Conservation (phyloP, 2,329 filamentous ascomycete species). For the Spiromastix sp. region DNA sequence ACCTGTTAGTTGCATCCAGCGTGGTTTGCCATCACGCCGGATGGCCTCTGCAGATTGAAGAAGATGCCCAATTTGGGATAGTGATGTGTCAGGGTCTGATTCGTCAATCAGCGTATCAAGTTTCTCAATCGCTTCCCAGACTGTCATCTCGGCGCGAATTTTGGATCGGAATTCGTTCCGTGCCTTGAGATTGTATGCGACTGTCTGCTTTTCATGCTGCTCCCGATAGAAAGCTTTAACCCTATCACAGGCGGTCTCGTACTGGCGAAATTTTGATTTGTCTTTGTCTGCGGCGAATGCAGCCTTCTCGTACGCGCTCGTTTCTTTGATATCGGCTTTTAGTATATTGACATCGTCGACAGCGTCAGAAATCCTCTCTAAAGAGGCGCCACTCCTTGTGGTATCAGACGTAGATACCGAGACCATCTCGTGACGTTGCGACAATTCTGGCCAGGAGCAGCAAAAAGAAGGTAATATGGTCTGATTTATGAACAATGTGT, state of each 20-base stretch:
- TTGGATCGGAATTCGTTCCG: conserved; percentile 60
- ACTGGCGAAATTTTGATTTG: conserved; percentile 72
- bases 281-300: conserved; percentile 66
- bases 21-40: conserved; percentile 54
- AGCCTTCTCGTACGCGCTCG: conserved; percentile 42
- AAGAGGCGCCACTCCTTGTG: conserved; percentile 2
- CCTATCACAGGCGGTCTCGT: conserved; percentile 69
- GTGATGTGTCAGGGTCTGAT: conserved; percentile 77
- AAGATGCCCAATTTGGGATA: conserved; percentile 82
- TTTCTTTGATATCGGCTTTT: conserved; percentile 39
- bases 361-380: conserved; percentile 34
- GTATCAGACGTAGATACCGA: neutral
- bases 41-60: conserved; percentile 85
- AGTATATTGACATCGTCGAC: conserved; percentile 52
- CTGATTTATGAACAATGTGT: too few relatives aligned
- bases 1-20: conserved; percentile 39
- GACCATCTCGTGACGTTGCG: too few relatives aligned
- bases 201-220: conserved; percentile 49
- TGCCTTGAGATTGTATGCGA: conserved; percentile 69
- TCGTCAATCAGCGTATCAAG: conserved; percentile 86
- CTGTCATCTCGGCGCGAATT: conserved; percentile 63
- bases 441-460: too few relatives aligned
- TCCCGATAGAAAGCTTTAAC: conserved; percentile 80
- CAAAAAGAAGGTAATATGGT: too few relatives aligned
- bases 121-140: conserved; percentile 90